Evolutionary conservation across 768 basidiomycete species (phyloP), one percentile per base, ranked within the genome.

Genomic region (Clitopilus hobsonii): DNA sequence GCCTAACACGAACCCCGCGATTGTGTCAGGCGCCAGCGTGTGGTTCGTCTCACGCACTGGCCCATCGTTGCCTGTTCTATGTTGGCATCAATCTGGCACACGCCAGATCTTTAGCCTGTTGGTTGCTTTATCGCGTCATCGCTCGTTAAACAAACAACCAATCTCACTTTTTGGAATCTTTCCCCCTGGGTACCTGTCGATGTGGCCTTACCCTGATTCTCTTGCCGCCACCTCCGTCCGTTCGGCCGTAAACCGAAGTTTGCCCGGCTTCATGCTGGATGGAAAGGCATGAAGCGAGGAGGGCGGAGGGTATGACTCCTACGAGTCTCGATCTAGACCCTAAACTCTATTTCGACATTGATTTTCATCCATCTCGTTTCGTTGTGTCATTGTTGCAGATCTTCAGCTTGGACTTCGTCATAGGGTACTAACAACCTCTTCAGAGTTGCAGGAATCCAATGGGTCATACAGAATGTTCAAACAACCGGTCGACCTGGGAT

Each of bases 401-500:
- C n/a, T n/a, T n/a, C 32, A 36, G 32, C 32, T 36, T 36, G 32
- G n/a, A n/a, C n/a, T n/a, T n/a, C n/a, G 32, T 36, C 32, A 36
- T 10, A 36, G 32, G n/a, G 41, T 5, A 5, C 4, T 51, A 36
- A 54, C 8, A 11, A 14, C 3, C 32, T 14, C 24, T 30, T 16
- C 26, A 60, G 60, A 45, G 54, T 61, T 45, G 56, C 51, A 45
- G 59, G 61, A 2, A 56, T 66, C 2, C 49, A 62, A 28, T 64
- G 30, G 24, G 53, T 63, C 13, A 49, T 60, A 1, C 27, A n/a
- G 3, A 53, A 53, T 6, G 50, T 53, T 5, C 25, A 48, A 2
- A 5, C 53, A 3, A 56, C 59, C 14, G 61, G 60, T 16, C 59
- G 59, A 26, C 65, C 65, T 24, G 56, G 59, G 1, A 54, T 67